Evolutionary conservation across 768 basidiomycete genomes (phyloP).

Genomic region (Rhodotorula taiwanensis): DNA sequence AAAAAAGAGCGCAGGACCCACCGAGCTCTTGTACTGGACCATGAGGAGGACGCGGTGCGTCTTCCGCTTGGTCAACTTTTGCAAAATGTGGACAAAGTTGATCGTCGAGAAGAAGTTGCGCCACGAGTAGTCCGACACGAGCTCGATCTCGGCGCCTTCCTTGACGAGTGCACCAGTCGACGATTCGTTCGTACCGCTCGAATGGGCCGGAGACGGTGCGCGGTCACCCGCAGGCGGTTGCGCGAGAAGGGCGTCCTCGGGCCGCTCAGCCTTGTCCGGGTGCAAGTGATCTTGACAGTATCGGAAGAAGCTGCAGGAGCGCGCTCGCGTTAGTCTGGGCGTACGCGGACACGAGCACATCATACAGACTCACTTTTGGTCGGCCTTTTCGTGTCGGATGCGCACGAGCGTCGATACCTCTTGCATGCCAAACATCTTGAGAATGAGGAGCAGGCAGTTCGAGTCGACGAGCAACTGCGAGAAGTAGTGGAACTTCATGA

Average conservation of each 20-base stretch:
- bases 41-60: constrained; percentile 92
- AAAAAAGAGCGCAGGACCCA: constrained; percentile 46
- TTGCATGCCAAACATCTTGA: constrained; percentile 98
- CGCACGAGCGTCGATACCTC: constrained; percentile 77
- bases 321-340: too few relatives aligned
- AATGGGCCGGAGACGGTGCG: background rate
- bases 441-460: constrained; percentile 81
- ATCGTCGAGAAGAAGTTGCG: constrained; percentile 94
- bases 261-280: constrained; percentile 57
- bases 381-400: constrained; percentile 68
- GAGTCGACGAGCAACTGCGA: constrained; percentile 93
- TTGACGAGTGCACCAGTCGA: background rate
- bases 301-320: constrained; percentile 75
- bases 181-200: background rate
- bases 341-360: too few relatives aligned
- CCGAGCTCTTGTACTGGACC: constrained; percentile 96
- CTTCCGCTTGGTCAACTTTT: constrained; percentile 90
- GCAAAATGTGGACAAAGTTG: constrained; percentile 96
- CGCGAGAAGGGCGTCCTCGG: constrained; percentile 62
- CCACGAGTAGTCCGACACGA: constrained; percentile 93
- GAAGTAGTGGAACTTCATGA: constrained; percentile 97
- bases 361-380: constrained; percentile 46
- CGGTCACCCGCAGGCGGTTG: constrained; percentile 47
- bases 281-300: constrained; percentile 74
- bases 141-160: constrained; percentile 66